Conservation (phyloP, 768 basidiomycete genomes). For the Amanita rimosa region DNA sequence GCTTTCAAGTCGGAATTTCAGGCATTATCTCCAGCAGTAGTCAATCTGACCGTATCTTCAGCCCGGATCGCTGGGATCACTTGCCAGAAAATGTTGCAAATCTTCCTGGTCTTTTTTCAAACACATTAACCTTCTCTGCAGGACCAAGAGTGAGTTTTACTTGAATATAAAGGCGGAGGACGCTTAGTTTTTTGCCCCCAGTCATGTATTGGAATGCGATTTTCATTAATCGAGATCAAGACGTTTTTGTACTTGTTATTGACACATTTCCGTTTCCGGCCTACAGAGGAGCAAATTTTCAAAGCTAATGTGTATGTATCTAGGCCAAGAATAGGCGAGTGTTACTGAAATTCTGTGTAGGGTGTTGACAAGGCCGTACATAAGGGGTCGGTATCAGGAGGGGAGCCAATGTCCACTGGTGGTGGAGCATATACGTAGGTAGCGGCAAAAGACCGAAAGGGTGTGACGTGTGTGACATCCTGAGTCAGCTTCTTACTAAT, state of each 20-base stretch:
- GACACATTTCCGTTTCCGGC: constrained; percentile 51
- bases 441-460: background rate
- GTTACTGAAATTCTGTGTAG: constrained; percentile 19
- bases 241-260: constrained; percentile 61
- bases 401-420: constrained; percentile 56
- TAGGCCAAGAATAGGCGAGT: background rate
- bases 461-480: constrained; percentile 10
- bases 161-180: constrained; percentile 1
- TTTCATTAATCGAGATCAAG: constrained; percentile 80
- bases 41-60: constrained; percentile 15
- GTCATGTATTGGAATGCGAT: constrained; percentile 78
- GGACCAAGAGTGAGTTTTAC: constrained; percentile 58
- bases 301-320: constrained; percentile 51
- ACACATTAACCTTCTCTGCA: constrained; percentile 66
- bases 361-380: constrained; percentile 54
- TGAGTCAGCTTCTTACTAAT: constrained; percentile 42
- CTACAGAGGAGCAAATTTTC: constrained; percentile 39
- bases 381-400: constrained; percentile 37
- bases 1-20: constrained; percentile 52
- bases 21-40: background rate
- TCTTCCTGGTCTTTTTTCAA: constrained; percentile 64
- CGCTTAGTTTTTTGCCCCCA: constrained; percentile 16
- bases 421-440: constrained; percentile 15
- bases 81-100: constrained; percentile 57
- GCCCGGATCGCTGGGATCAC: constrained; percentile 75